Base-by-base conservation (phyloP, 2,329 filamentous ascomycete genomes). In the Sporothrix sp. region DNA sequence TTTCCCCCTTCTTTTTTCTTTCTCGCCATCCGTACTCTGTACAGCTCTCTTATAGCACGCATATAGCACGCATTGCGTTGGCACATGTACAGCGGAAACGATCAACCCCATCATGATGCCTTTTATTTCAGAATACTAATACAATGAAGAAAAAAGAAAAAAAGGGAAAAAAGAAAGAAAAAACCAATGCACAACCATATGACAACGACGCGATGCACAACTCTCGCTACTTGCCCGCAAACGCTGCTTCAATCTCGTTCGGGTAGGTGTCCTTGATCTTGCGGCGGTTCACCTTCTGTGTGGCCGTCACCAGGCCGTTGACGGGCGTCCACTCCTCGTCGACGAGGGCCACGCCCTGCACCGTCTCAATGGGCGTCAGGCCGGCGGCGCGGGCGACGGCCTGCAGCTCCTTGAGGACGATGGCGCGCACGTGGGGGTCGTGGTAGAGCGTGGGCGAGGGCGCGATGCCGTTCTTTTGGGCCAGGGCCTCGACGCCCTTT, bases 311-410 rank as follows among this genome's bases (percentile, higher is more conserved):
- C 25, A 80, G 67, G 2, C 76, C 76, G 76, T 82, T 93, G 53
- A 81, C 76, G 48, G 88, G 85, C 50, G 84, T 91, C 88, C 88
- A 95, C 66, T 94, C 88, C 63, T 91, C 87, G 57, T 91, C 85
- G 0, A 83, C 81, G 51, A 95, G 66, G 23, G 91, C 85, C 18
- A 91, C 82, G 46, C 83, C 86, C 27, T 81, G 76, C 36, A 95
- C 74, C 56, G 84, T 81, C 71, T 94, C 87, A 53, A 93, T 82
- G 9, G 78, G 72, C 1, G 72, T 71, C 43, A 94, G 71, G 18
- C 84, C 84, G 27, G 79, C 81, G 59, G 75, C 78, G 68, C 75
- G 80, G 16, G 78, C 87, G 20, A 76, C 73, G 9, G 68, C 65
- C 58, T 85, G 75, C 54, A 94, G 68, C 60, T 88, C 84, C 69